Percentiles rank a stretch among this genome's conserved stretches.
Evolutionary conservation across 768 basidiomycete species (phyloP).

Genomic region (Leccinum arenicola): DNA sequence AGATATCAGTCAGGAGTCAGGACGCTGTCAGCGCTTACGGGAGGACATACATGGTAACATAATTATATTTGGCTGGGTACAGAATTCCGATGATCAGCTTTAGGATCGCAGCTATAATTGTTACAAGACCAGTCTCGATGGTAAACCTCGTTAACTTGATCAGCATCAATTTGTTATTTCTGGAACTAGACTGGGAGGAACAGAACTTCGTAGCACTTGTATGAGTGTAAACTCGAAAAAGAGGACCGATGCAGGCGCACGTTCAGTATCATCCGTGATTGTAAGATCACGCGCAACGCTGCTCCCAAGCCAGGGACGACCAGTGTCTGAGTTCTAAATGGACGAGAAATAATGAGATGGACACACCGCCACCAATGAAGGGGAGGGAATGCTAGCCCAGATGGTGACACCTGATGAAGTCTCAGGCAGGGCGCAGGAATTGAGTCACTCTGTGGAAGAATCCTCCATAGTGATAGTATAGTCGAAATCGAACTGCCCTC

Average conservation of each 20-base stretch:
- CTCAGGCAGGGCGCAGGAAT: neutral
- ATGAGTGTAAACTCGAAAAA: too few species aligned
- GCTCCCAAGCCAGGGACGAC: too few species aligned
- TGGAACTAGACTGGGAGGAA: neutral
- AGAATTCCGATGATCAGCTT: slow-evolving; percentile 10
- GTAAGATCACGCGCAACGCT: too few species aligned
- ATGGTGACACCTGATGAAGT: too few species aligned
- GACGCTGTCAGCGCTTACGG: too few species aligned
- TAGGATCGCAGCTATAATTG: slow-evolving; percentile 4
- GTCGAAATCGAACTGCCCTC: slow-evolving; percentile 33
- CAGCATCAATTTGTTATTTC: neutral
- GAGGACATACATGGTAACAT: slow-evolving; percentile 12
- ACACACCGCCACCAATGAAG: slow-evolving; percentile 9
- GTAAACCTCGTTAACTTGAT: slow-evolving; percentile 11
- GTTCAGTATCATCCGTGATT: too few species aligned
- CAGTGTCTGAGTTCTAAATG: too few species aligned
- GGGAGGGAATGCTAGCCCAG: neutral
- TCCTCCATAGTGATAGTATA: slow-evolving; percentile 15
- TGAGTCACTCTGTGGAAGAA: neutral
- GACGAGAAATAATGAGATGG: too few species aligned
- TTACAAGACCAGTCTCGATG: slow-evolving; percentile 16
- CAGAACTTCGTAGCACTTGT: too few species aligned
- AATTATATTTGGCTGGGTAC: neutral
- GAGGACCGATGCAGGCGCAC: too few species aligned
- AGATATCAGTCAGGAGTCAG: neutral